Evolutionary conservation across 768 basidiomycete genomes (phyloP).

Genomic region (Serendipita sp.): DNA sequence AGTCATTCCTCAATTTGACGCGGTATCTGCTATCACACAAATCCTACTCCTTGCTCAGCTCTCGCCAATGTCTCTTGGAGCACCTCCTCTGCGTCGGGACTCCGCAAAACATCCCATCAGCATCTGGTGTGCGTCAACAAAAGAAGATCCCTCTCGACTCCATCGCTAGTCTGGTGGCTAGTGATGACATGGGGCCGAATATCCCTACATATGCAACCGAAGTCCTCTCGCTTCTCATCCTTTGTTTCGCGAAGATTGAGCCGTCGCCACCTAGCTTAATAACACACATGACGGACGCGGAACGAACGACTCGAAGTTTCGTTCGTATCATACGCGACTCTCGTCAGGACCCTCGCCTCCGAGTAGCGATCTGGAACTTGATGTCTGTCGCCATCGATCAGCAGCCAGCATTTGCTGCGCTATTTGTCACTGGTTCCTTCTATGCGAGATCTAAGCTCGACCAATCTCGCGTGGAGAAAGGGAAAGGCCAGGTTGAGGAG

Average conservation of each 20-base stretch:
- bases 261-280: conserved; percentile 58
- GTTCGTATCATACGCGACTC: conserved; percentile 64
- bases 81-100: conserved; percentile 55
- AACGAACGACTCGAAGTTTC: conserved; percentile 46
- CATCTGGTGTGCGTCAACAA: conserved; percentile 26
- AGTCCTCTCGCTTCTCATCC: conserved; percentile 50
- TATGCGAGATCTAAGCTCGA: conserved; percentile 25
- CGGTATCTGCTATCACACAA: conserved; percentile 53
- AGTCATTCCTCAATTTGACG: conserved; percentile 45
- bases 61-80: conserved; percentile 43
- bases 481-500: conserved; percentile 12
- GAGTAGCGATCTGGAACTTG: conserved; percentile 70
- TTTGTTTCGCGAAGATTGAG: conserved; percentile 43
- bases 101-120: conserved; percentile 30
- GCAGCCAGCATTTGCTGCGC: conserved; percentile 67
- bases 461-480: conserved; percentile 26
- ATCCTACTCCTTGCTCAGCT: conserved; percentile 26
- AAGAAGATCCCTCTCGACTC: conserved; percentile 62
- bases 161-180: conserved; percentile 49
- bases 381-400: conserved; percentile 66
- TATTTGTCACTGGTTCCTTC: conserved; percentile 66
- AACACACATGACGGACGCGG: conserved; percentile 63
- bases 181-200: conserved; percentile 39
- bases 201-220: conserved; percentile 53
- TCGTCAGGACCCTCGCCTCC: conserved; percentile 56